Percentiles rank a stretch among this genome's conserved stretches.
Conservation (phyloP, 371 early-diverging fungal genomes). For the Mortierella sp. region DNA sequence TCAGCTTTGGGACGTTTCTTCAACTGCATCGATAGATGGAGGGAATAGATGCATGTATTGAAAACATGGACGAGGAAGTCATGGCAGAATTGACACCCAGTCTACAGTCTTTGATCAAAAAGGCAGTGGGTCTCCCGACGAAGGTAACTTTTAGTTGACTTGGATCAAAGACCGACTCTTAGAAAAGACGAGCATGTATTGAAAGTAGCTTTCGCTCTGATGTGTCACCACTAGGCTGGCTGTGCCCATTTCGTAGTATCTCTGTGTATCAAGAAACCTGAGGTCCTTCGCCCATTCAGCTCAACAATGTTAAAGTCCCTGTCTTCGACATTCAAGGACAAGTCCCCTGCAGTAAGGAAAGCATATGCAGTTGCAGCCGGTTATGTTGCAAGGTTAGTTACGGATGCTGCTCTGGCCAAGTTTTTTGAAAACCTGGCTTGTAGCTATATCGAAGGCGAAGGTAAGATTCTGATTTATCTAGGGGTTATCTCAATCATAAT, state of each 20-base stretch:
- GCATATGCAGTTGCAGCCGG: constrained; percentile 88
- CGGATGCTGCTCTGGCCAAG: constrained; percentile 67
- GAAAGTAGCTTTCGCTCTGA: neutral
- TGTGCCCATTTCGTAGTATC: constrained; percentile 87
- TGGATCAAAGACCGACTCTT: constrained; percentile 54
- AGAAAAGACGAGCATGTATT: constrained; percentile 57
- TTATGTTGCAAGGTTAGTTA: constrained; percentile 74
- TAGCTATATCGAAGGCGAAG: constrained; percentile 77
- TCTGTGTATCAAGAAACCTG: constrained; percentile 73
- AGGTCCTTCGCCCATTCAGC: constrained; percentile 69
- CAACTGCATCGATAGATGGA: constrained; percentile 64
- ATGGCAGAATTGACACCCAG: constrained; percentile 75
- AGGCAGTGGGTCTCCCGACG: constrained; percentile 90
- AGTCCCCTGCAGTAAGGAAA: constrained; percentile 83
- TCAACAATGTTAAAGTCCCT: constrained; percentile 78
- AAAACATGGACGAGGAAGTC: constrained; percentile 76
- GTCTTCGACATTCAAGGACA: constrained; percentile 79
- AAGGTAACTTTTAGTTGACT: constrained; percentile 71
- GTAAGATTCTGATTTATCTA: constrained; percentile 30
- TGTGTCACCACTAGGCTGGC: constrained; percentile 69
- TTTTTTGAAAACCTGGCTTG: constrained; percentile 76
- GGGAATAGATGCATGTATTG: constrained; percentile 81
- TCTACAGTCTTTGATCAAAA: constrained; percentile 76
- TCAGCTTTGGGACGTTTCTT: neutral
- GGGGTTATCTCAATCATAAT: neutral